These are phyloP conservation scores for Adansonia grandidieri DNA, from an alignment of 441 rosid species.

Conservation along the genomic window DNA sequence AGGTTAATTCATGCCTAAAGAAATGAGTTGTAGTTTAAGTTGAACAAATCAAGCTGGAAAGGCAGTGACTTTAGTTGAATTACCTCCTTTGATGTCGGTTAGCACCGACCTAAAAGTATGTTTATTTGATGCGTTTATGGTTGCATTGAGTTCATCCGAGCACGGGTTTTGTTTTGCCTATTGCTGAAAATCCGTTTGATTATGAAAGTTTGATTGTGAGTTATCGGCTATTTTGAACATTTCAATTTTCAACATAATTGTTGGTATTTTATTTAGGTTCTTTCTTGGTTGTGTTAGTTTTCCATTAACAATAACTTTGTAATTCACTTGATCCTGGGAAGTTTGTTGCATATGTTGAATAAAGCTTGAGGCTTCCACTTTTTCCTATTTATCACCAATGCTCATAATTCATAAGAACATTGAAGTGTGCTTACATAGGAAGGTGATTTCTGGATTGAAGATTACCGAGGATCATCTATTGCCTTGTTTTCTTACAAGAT, in stretches of 20 bases:
- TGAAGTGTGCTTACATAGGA: conserved; percentile 4
- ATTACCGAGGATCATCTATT: background rate
- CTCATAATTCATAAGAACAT: background rate
- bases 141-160: conserved; percentile 11
- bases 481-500: background rate
- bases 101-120: background rate
- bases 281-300: background rate
- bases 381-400: background rate
- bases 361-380: conserved; percentile 1
- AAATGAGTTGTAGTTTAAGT: conserved; percentile 2
- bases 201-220: conserved; percentile 12
- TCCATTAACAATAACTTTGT: background rate
- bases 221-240: conserved; percentile 4
- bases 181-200: conserved; percentile 6
- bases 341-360: background rate
- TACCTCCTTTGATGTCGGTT: conserved; percentile 5
- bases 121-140: conserved; percentile 11
- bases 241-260: background rate
- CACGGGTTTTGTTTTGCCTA: background rate
- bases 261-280: conserved; percentile 3
- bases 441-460: background rate
- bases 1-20: background rate
- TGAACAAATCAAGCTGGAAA: background rate
- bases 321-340: background rate
- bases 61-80: conserved; percentile 12